A percentile compares a stretch with the other conserved stretches of the same genome.
Evolutionary conservation across 805 yeast species (phyloP).

Genomic region (Zygosaccharomyces lentus): DNA sequence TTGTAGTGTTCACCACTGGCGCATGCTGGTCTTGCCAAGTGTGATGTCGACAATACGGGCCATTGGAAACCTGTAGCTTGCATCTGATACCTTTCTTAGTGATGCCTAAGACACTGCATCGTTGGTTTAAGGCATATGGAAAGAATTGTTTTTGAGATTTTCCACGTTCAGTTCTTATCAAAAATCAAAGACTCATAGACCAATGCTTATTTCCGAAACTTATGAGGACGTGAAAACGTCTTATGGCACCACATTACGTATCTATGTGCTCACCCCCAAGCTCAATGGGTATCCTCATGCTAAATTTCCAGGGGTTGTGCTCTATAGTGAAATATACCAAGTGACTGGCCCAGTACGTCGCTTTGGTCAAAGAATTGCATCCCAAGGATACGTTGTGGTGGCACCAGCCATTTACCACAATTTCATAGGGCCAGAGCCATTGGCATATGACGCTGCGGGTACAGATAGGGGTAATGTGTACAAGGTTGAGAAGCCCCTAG

Average conservation of each 20-base stretch:
- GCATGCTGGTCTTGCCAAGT: constrained; percentile 13
- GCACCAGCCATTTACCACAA: constrained; percentile 79
- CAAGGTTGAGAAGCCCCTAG: constrained; percentile 62
- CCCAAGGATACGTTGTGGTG: constrained; percentile 74
- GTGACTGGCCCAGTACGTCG: constrained; percentile 78
- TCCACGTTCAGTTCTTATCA: not conserved
- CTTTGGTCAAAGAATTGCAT: constrained; percentile 72
- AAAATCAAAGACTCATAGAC: not conserved
- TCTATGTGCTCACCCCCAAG: constrained; percentile 62
- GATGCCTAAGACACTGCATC: constrained; percentile 26
- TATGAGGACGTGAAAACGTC: constrained; percentile 63
- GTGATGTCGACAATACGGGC: constrained; percentile 24
- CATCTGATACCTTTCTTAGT: constrained; percentile 24
- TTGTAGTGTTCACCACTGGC: not conserved
- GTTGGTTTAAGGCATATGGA: not conserved
- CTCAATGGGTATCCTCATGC: constrained; percentile 72
- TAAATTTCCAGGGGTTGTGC: constrained; percentile 75
- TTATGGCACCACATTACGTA: constrained; percentile 60
- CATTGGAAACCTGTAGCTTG: constrained; percentile 10
- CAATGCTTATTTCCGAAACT: constrained; percentile 66
- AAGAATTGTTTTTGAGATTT: not conserved
- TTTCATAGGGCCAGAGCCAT: constrained; percentile 57
- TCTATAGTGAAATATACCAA: constrained; percentile 77
- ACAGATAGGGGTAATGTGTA: constrained; percentile 69
- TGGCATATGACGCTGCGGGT: constrained; percentile 66